phyloP scores from a whole-genome alignment of 768 basidiomycete species.

The Calocera viscosa region DNA sequence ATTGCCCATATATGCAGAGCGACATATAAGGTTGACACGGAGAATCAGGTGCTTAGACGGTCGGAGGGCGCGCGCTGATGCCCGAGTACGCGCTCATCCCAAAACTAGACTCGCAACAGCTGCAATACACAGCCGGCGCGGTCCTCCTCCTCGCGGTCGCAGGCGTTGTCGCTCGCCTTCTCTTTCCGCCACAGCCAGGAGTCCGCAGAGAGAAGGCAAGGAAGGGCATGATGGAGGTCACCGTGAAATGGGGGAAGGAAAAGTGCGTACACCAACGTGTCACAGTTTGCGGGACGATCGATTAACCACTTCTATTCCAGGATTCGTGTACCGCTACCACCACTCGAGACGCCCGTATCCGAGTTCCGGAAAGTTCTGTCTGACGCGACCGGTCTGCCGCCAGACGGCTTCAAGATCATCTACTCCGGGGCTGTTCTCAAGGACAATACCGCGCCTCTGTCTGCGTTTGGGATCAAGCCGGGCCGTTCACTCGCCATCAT shows the following conservation, averaged over 20 bases:
- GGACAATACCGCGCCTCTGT: conserved; percentile 60
- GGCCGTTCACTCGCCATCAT: conserved; percentile 63
- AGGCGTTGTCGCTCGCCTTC: not conserved
- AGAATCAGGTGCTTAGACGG: not conserved
- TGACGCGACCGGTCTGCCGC: conserved; percentile 59
- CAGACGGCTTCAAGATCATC: conserved; percentile 68
- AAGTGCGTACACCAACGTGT: conserved; percentile 15
- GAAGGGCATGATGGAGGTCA: conserved; percentile 16
- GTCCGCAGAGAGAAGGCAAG: not conserved
- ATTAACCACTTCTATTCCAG: conserved; percentile 22
- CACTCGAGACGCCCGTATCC: conserved; percentile 44
- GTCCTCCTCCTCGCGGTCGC: not conserved
- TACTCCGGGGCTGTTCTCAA: conserved; percentile 84
- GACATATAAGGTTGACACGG: not conserved
- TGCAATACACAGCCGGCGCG: conserved; percentile 6
- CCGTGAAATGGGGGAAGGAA: conserved; percentile 22
- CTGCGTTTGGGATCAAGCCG: conserved; percentile 58
- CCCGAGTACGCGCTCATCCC: conserved; percentile 8
- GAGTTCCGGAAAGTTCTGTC: conserved; percentile 51
- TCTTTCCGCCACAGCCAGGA: not conserved
- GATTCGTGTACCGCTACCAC: conserved; percentile 44
- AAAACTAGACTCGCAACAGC: conserved; percentile 5
- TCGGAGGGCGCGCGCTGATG: conserved; percentile 4
- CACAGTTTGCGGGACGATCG: conserved; percentile 13
- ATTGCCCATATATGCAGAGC: not conserved